Conservation (phyloP, 2,329 filamentous ascomycete species). For the Epichloe sibirici region DNA sequence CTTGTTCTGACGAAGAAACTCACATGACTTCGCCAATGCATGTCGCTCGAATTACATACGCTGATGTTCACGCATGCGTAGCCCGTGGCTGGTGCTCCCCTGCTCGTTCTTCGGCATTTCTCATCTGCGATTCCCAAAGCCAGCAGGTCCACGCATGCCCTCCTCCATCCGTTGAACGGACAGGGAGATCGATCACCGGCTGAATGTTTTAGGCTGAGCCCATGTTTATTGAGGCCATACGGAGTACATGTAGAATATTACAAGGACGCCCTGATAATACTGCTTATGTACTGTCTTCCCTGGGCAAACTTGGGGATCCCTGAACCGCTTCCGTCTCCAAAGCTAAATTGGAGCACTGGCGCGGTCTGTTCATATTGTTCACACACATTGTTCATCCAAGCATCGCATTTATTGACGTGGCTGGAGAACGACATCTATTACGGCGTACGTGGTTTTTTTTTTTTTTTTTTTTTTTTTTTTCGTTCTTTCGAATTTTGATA, state of each 20-base stretch:
- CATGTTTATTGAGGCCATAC: not conserved
- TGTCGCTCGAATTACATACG: not conserved
- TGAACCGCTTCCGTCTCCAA: too few species aligned
- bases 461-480: not conserved
- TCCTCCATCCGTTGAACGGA: not conserved
- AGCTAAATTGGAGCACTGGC: not conserved
- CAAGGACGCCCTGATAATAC: not conserved
- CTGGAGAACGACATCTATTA: too few species aligned
- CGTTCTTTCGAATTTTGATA: not conserved
- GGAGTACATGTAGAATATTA: too few species aligned
- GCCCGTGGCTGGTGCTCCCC: not conserved
- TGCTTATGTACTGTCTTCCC: not conserved
- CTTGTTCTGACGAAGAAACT: not conserved
- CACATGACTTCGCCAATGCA: not conserved
- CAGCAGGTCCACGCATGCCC: not conserved
- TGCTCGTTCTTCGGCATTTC: not conserved
- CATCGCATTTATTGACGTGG: not conserved
- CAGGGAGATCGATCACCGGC: not conserved
- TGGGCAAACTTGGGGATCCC: not conserved
- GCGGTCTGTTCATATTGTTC: not conserved
- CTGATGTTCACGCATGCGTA: not conserved
- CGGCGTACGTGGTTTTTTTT: too few species aligned
- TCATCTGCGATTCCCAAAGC: not conserved
- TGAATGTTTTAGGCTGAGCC: not conserved
- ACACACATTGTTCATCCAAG: not conserved